These are phyloP conservation scores for Ampelocalamus luodianensis DNA, from an alignment of 176 grass and related monocot species.

Conservation along the genomic window DNA sequence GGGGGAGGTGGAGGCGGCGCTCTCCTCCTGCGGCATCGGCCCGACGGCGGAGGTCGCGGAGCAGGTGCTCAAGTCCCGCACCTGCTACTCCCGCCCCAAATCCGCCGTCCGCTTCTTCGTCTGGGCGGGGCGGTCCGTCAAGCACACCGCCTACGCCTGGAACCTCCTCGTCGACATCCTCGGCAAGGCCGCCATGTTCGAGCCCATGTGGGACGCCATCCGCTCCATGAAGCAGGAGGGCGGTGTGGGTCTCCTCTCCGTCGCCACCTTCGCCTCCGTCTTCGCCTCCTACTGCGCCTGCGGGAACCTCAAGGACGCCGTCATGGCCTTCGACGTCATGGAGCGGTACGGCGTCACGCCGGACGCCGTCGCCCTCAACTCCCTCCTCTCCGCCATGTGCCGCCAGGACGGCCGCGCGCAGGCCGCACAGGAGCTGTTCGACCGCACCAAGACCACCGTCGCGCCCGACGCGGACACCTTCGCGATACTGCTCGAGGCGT, in stretches of 20 bases:
- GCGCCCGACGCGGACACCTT: conserved; percentile 73
- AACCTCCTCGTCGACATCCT: conserved; percentile 89
- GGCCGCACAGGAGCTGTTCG: conserved; percentile 55
- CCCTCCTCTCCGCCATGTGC: conserved; percentile 74
- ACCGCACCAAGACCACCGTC: conserved; percentile 53
- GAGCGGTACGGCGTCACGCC: conserved; percentile 54
- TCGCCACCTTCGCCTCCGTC: conserved; percentile 75
- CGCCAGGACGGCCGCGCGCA: conserved; percentile 48
- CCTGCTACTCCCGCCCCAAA: conserved; percentile 59
- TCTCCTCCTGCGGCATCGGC: conserved; percentile 52
- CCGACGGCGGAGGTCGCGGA: conserved; percentile 63
- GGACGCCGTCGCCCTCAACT: conserved; percentile 74
- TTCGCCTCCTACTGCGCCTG: conserved; percentile 69
- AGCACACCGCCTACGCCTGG: conserved; percentile 62
- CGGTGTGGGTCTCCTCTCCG: conserved; percentile 44
- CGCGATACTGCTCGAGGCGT: conserved; percentile 78
- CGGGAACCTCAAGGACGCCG: conserved; percentile 62
- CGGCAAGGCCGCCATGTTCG: conserved; percentile 72
- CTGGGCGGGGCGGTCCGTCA: conserved; percentile 53
- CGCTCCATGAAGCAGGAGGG: conserved; percentile 68
- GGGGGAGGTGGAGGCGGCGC: conserved; percentile 59
- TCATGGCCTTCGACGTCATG: conserved; percentile 76
- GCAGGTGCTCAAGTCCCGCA: conserved; percentile 56
- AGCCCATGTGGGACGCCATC: conserved; percentile 83
- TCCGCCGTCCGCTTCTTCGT: conserved; percentile 78